Evolutionary conservation across 108 stramenopile genomes (phyloP).

Genomic region (Bacterosira constricta): DNA sequence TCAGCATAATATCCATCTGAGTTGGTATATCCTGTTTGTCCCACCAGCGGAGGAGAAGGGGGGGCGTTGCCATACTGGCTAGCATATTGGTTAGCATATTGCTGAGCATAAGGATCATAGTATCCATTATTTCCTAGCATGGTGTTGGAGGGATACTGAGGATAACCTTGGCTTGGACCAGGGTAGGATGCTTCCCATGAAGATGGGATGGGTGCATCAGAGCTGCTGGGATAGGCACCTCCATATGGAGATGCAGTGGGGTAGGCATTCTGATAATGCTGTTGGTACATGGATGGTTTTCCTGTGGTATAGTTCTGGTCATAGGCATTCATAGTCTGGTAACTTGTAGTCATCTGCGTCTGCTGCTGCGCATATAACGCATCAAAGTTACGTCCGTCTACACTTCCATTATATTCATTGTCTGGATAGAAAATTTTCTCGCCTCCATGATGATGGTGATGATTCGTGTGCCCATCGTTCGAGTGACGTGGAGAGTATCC

Average conservation of each 20-base stretch:
- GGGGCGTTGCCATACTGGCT: background rate
- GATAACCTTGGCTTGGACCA: background rate
- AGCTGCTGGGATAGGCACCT: background rate
- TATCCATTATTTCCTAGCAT: background rate
- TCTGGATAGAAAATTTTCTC: background rate
- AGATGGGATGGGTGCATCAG: background rate
- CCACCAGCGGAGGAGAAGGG: background rate
- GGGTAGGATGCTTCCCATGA: background rate
- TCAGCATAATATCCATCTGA: background rate
- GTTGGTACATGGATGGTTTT: background rate
- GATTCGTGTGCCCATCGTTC: background rate
- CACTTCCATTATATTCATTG: background rate
- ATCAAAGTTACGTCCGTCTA: background rate
- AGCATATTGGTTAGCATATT: background rate
- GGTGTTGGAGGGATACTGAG: too few species aligned
- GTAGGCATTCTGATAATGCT: background rate
- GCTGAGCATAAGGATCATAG: background rate
- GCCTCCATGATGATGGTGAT: background rate
- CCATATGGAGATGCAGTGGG: background rate
- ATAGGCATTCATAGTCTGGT: background rate
- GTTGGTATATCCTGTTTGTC: background rate
- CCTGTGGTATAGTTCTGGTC: too few species aligned
- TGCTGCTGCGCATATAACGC: background rate
- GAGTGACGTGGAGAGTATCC: slow-evolving; percentile 1
- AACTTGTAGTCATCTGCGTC: background rate